Percentiles rank a stretch among this genome's conserved stretches.
Conservation (phyloP, 179 eudicot species). For the Beta macrorhiza region DNA sequence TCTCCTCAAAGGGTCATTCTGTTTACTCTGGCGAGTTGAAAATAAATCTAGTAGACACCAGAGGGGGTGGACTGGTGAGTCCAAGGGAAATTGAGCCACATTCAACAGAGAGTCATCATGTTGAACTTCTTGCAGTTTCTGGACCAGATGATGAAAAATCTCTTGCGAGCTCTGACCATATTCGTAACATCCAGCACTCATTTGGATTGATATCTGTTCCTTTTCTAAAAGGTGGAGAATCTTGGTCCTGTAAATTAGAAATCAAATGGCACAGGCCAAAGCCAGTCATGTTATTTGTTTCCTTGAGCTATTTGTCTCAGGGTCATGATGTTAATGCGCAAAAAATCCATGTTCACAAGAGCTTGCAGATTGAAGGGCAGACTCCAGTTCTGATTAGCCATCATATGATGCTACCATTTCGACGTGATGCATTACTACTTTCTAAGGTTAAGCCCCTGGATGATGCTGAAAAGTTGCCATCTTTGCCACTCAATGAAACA, state of each 20-base stretch:
- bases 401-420: slow-evolving; percentile 67
- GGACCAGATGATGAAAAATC: slow-evolving; percentile 47
- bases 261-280: slow-evolving; percentile 93
- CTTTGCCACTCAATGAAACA: slow-evolving; percentile 68
- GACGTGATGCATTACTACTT: slow-evolving; percentile 73
- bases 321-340: slow-evolving; percentile 50
- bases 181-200: slow-evolving; percentile 83
- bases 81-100: slow-evolving; percentile 74
- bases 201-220: slow-evolving; percentile 91
- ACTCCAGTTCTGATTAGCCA: slow-evolving; percentile 66
- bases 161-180: slow-evolving; percentile 39
- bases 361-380: slow-evolving; percentile 89
- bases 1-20: slow-evolving; percentile 73
- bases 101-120: slow-evolving; percentile 67
- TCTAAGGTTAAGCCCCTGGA: slow-evolving; percentile 54
- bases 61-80: slow-evolving; percentile 93
- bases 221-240: slow-evolving; percentile 55
- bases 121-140: slow-evolving; percentile 73
- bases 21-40: slow-evolving; percentile 82
- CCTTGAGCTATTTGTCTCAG: slow-evolving; percentile 76
- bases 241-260: slow-evolving; percentile 87
- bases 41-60: slow-evolving; percentile 85
- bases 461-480: slow-evolving; percentile 46
- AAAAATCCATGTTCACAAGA: slow-evolving; percentile 88
- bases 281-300: slow-evolving; percentile 87